Conservation (phyloP, 1,284 basidiomycete species). For the Grifola frondosa region DNA sequence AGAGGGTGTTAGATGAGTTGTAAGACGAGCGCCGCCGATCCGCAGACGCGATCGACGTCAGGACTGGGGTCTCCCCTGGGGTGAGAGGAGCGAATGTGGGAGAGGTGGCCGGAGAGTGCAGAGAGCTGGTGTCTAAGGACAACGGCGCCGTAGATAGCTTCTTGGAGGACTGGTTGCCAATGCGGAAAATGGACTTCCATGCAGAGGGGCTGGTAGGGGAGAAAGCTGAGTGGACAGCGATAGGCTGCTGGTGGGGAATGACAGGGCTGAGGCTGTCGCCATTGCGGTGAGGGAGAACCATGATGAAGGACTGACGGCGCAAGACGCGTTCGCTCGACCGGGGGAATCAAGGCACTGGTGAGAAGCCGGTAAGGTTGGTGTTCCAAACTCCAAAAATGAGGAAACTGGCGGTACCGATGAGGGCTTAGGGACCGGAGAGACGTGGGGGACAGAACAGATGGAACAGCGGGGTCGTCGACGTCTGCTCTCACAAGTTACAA, state of each 20-base stretch:
- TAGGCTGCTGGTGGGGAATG: slow-evolving; percentile 19
- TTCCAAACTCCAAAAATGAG: too few relatives aligned
- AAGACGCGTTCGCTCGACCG: slow-evolving; percentile 8
- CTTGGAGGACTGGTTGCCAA: slow-evolving; percentile 46
- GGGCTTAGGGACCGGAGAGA: too few relatives aligned
- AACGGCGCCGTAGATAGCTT: slow-evolving; percentile 41
- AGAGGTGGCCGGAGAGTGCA: slow-evolving; percentile 33
- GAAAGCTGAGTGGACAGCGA: slow-evolving; percentile 20
- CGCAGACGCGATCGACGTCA: slow-evolving; percentile 42
- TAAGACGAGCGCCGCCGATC: slow-evolving; percentile 68
- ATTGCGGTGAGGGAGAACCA: slow-evolving; percentile 21
- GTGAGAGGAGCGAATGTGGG: slow-evolving; percentile 40
- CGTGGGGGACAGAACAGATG: too few relatives aligned
- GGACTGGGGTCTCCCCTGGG: slow-evolving; percentile 49
- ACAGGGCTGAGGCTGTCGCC: slow-evolving; percentile 23
- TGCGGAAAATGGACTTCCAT: slow-evolving; percentile 66
- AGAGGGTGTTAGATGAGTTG: slow-evolving; percentile 69
- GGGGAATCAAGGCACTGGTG: slow-evolving; percentile 17
- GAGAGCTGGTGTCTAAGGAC: slow-evolving; percentile 39
- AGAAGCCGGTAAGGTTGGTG: slow-evolving; percentile 10
- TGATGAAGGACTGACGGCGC: slow-evolving; percentile 15
- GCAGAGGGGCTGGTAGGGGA: slow-evolving; percentile 22
- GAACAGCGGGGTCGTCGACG: too few relatives aligned
- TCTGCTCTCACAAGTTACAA: too few relatives aligned
- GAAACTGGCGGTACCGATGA: too few relatives aligned